Base-by-base conservation (phyloP, 2,329 filamentous ascomycete genomes). In the Sporothrix sp. region DNA sequence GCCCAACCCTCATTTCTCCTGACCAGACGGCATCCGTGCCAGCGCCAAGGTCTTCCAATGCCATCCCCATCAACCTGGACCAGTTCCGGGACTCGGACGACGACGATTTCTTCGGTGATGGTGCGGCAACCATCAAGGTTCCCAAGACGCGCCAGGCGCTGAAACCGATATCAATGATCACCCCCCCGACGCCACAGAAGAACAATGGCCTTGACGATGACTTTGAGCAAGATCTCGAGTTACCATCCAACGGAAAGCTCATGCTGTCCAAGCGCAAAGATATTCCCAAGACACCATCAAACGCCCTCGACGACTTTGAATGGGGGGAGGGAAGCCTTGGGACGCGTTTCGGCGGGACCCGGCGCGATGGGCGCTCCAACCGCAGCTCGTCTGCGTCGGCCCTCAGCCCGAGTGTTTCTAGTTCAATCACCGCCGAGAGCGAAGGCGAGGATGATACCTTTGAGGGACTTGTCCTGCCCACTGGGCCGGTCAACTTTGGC, bases 321-420 rank as follows among this genome's bases (percentile, higher is more conserved):
- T 95, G 91, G 85, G 87, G 85, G 48, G 93, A 97, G 67, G 90
- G 89, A 50, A 96, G 90, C 64, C 74, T 96, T 53, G 89, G 91
- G 35, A 95, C 91, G 39, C 80, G 91, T 52, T 91, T 90, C 67
- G 90, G 86, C 35, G 91, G 91, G 39, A 95, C 88, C 13, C 78
- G 82, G 57, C 81, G 87, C 59, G 87, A 91, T 61, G 78, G 75
- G n/a, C 81, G 80, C 36, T 90, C 87, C 44, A 82, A 82, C 60
- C 82, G 87, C 60, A 93, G 87, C 69, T 95, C 89, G 1, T 91
- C 88, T 16, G 81, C 84, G 32, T 95, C 90, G 35, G 87, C 87
- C 25, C 77, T 96, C 65, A 97, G 91, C 62, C 91, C 93, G 13
- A 97, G 90, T 64, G 78, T 95, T 51, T 87, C 89, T 18, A 97